A percentile compares a stretch with the other conserved stretches of the same genome.
Evolutionary conservation across 805 yeast genomes (phyloP).

Genomic region (Starmerella sirachaensis): DNA sequence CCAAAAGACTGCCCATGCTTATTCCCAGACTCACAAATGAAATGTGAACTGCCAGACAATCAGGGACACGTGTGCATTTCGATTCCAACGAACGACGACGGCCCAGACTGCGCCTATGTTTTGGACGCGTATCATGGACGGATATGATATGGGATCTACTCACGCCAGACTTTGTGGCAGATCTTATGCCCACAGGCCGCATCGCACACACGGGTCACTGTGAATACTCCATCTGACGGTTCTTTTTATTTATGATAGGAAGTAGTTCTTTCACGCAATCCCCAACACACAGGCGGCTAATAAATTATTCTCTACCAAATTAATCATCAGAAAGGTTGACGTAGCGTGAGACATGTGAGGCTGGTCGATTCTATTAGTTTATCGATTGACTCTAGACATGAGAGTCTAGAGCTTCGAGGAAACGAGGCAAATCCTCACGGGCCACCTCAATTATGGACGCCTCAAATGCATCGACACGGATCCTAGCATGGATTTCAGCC

Average conservation of each 20-base stretch:
- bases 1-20: conserved; percentile 81
- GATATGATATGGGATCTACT: conserved; percentile 25
- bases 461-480: conserved; percentile 87
- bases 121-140: conserved; percentile 53
- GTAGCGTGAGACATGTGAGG: background rate
- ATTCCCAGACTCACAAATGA: conserved; percentile 70
- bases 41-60: conserved; percentile 64
- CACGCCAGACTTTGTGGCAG: background rate
- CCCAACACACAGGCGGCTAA: no score
- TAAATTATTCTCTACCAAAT: background rate
- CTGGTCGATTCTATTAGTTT: background rate
- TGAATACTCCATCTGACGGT: no score
- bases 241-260: no score
- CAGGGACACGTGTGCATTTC: conserved; percentile 67
- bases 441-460: conserved; percentile 83
- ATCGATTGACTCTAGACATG: background rate
- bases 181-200: background rate
- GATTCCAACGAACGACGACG: conserved; percentile 49
- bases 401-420: conserved; percentile 63
- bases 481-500: conserved; percentile 69
- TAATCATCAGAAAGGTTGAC: background rate
- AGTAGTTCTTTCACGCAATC: no score
- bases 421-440: conserved; percentile 77
- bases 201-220: no score
- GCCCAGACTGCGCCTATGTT: conserved; percentile 75